Evolutionary conservation across 2,329 filamentous ascomycete genomes (phyloP).

Genomic region (Dothistroma septosporum): DNA sequence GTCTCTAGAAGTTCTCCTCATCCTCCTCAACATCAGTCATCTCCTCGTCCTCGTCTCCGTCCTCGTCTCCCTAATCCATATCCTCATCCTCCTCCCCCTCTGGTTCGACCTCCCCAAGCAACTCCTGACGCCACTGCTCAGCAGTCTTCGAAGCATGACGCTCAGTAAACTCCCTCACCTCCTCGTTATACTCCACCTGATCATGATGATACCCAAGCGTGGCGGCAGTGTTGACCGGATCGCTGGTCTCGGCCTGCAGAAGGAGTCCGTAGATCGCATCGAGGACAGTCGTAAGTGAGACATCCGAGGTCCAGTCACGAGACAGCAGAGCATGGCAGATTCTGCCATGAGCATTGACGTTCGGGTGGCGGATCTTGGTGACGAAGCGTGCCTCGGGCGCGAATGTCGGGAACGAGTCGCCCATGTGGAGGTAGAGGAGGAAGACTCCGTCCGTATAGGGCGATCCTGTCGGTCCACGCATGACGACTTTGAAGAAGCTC

Average conservation of each 20-base stretch:
- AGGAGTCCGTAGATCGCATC: constrained; percentile 37
- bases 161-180: constrained; percentile 28
- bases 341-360: constrained; percentile 37
- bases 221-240: constrained; percentile 33
- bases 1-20: no score
- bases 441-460: constrained; percentile 35
- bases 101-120: constrained; percentile 14
- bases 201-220: constrained; percentile 36
- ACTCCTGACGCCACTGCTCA: constrained; percentile 28
- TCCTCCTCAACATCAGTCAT: no score
- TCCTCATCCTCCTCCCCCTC: constrained; percentile 7
- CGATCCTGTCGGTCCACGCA: constrained; percentile 34
- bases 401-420: constrained; percentile 35
- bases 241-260: constrained; percentile 32
- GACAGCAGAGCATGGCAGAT: constrained; percentile 38
- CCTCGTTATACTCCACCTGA: constrained; percentile 33
- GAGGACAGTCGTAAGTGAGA: constrained; percentile 32
- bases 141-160: constrained; percentile 32
- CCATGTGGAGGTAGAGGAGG: constrained; percentile 37
- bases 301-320: constrained; percentile 38
- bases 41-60: no score
- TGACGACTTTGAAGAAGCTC: constrained; percentile 41
- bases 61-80: neutral
- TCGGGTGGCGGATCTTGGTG: constrained; percentile 38
- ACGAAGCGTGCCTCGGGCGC: constrained; percentile 37